phyloP scores from a whole-genome alignment of 352 stramenopile genomes.

The Pythium coloratum region DNA sequence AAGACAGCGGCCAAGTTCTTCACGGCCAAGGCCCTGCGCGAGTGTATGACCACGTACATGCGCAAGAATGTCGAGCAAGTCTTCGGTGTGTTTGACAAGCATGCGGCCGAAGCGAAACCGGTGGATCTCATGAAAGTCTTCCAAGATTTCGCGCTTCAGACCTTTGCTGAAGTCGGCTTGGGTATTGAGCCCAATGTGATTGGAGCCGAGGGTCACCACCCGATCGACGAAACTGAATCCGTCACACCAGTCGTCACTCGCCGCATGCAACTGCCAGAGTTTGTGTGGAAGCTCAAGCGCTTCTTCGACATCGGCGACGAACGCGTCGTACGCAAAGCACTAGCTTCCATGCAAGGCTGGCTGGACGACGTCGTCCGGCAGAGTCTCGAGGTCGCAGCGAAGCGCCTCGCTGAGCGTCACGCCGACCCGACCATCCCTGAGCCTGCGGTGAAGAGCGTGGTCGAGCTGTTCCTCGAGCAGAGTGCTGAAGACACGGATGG shows the following conservation, averaged over 20 bases:
- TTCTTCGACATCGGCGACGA: too few relatives aligned
- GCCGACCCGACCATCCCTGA: background rate
- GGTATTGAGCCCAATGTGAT: constrained; percentile 41
- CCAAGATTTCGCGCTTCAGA: constrained; percentile 45
- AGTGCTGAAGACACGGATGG: constrained; percentile 15
- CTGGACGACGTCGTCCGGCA: constrained; percentile 38
- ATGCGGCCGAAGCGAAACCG: background rate
- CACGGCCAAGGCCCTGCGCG: constrained; percentile 22
- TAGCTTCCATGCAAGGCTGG: constrained; percentile 29
- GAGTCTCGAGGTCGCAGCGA: background rate
- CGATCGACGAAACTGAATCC: constrained; percentile 39
- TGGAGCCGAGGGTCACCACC: constrained; percentile 28
- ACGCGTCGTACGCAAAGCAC: constrained; percentile 37
- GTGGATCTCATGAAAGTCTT: constrained; percentile 31
- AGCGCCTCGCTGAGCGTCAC: background rate
- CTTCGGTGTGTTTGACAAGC: constrained; percentile 8
- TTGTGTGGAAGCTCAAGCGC: background rate
- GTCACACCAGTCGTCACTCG: constrained; percentile 27
- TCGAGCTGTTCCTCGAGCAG: constrained; percentile 15
- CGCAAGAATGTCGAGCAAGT: background rate
- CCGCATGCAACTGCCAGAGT: constrained; percentile 46
- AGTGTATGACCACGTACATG: constrained; percentile 6
- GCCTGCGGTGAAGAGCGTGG: constrained; percentile 12
- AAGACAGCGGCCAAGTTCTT: constrained; percentile 30
- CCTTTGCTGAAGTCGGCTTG: constrained; percentile 48